A percentile compares a stretch with the other conserved stretches of the same genome.
Evolutionary conservation across 73 alveolate genomes (phyloP).

Genomic region (Urostyla sp.): DNA sequence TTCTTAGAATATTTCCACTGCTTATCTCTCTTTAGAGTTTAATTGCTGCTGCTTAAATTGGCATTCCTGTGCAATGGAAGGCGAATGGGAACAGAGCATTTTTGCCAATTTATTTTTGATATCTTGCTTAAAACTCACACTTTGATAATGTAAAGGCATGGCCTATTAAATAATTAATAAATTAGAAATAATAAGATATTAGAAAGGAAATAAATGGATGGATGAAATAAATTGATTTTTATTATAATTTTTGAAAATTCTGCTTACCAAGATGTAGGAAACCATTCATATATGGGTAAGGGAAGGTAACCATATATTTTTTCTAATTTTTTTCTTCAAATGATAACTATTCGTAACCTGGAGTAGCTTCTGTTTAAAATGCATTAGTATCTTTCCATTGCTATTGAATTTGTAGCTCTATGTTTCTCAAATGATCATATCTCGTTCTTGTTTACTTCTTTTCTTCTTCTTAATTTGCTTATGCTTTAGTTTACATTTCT

Average conservation of each 20-base stretch:
- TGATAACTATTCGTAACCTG: conserved; percentile 66
- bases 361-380: conserved; percentile 84
- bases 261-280: conserved; percentile 88
- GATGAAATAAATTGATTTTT: not conserved
- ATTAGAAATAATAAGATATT: not conserved
- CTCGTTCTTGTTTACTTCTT: conserved; percentile 81
- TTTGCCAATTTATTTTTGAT: conserved; percentile 92
- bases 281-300: conserved; percentile 99
- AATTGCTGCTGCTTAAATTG: conserved; percentile 99
- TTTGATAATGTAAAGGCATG: conserved; percentile 97
- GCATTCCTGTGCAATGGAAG: conserved; percentile 99
- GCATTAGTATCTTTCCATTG: conserved; percentile 80
- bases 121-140: conserved; percentile 97
- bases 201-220: not conserved
- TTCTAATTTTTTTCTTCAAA: conserved; percentile 73
- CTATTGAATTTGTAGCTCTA: conserved; percentile 84
- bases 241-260: not conserved
- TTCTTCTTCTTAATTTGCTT: conserved; percentile 68
- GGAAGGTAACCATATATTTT: conserved; percentile 96
- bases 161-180: conserved; percentile 70
- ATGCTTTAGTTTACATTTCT: conserved; percentile 38
- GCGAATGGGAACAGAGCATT: conserved; percentile 97
- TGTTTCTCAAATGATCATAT: conserved; percentile 86
- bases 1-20: not conserved
- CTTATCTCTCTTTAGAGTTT: conserved; percentile 87